phyloP scores from a whole-genome alignment of 2,329 filamentous ascomycete genomes.

The Xylariaceae sp. region DNA sequence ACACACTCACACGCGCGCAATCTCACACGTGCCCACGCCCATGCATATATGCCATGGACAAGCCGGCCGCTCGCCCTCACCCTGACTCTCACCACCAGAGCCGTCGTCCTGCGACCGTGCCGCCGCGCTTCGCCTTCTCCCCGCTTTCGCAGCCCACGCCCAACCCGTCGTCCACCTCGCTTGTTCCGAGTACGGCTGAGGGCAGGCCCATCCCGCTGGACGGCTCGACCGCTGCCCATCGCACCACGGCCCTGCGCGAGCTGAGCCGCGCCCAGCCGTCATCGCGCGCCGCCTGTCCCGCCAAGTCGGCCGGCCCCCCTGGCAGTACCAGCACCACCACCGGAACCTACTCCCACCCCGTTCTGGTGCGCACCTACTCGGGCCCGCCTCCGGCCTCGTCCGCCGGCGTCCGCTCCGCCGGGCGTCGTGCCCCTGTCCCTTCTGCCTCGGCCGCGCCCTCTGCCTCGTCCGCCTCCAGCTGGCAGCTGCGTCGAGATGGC shows the following conservation, averaged over 20 bases:
- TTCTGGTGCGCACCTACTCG: constrained; percentile 58
- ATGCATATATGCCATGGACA: constrained; percentile 1
- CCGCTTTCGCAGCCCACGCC: constrained; percentile 39
- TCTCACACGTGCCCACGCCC: neutral
- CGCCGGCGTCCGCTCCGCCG: constrained; percentile 19
- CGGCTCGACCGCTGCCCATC: constrained; percentile 46
- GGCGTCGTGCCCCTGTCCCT: constrained; percentile 23
- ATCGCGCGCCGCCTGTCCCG: constrained; percentile 43
- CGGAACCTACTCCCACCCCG: constrained; percentile 55
- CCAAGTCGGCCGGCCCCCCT: constrained; percentile 47
- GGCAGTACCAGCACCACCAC: constrained; percentile 31
- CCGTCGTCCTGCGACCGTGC: too few species aligned
- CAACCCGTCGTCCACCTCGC: constrained; percentile 45
- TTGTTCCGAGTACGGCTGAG: constrained; percentile 47
- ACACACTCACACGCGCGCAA: neutral
- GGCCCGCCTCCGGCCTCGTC: constrained; percentile 33
- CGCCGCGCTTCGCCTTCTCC: constrained; percentile 30
- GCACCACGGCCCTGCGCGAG: constrained; percentile 53
- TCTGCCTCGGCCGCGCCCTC: constrained; percentile 15
- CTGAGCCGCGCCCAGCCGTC: constrained; percentile 51
- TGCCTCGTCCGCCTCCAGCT: constrained; percentile 17
- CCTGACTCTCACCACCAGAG: constrained; percentile 6
- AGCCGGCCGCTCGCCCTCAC: neutral
- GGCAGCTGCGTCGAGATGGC: constrained; percentile 28
- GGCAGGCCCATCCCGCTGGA: constrained; percentile 50